Base-by-base conservation (phyloP, 2,329 filamentous ascomycete genomes). In the Ophiosphaerella korrae region DNA sequence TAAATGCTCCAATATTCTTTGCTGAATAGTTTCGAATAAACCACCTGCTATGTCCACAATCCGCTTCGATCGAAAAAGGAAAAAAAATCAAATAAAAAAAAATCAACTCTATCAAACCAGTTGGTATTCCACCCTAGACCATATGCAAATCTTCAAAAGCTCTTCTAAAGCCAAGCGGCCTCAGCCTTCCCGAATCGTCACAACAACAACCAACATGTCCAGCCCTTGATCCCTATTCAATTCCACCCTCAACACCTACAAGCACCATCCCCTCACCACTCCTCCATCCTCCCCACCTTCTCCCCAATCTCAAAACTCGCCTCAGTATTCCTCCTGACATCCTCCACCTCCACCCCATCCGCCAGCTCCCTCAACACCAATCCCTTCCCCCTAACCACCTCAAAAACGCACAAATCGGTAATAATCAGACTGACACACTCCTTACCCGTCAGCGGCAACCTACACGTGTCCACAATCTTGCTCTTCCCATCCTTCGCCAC, bases 401-500 rank as follows among this genome's bases (percentile, higher is more conserved):
- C 84, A 67, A 76, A 75, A 14, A 72, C 70, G 62, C 64, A 68
- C 59, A 75, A 23, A 41, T 75, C 72, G 1, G 73, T 74, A n/a
- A 75, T 75, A 35, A 75, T 75, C 2, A 63, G 69, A 50, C 66
- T 70, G 6, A 75, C 71, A 42, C 71, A 74, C 47, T 50, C 60
- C 18, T 66, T 68, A 12, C 73, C 73, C 0, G 73, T 75, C 1
- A 75, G 53, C n/a, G 73, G 73, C 40, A 75, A 55, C 40, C 56
- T 56, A 55, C 73, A 75, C 31, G 67, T 88, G 80, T 91, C 90
- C 59, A 96, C 83, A 70, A 96, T 94, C 85, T 96, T 96, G 57
- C 91, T 82, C 66, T 88, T 88, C 54, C 92, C 92, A 78, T 93
- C 92, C 84, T 95, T 95, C 66, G 95, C 91, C 5, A 89, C 92